Conservation (phyloP, 768 basidiomycete genomes). For the Agaricus subrufescens region DNA sequence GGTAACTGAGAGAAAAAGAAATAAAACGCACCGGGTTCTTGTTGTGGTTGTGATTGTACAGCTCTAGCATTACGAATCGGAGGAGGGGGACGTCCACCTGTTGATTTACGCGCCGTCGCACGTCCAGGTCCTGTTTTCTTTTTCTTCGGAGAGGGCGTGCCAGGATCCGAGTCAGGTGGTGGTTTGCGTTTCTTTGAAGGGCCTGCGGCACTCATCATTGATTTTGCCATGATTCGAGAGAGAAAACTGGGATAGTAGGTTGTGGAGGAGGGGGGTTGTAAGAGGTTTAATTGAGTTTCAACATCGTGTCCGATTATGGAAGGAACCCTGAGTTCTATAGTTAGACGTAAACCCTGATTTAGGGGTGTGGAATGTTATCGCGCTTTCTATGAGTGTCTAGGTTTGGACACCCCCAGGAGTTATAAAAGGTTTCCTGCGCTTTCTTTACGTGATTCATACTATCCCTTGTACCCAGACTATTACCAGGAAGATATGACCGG, state of each 20-base stretch:
- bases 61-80: too few relatives aligned
- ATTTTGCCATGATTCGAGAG: slow-evolving; percentile 54
- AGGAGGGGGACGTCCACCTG: slow-evolving; percentile 58
- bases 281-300: slow-evolving; percentile 6
- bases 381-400: slow-evolving; percentile 7
- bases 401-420: background rate
- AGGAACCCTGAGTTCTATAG: background rate
- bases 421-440: background rate
- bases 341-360: slow-evolving; percentile 5
- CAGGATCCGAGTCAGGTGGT: slow-evolving; percentile 36
- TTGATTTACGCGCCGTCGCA: slow-evolving; percentile 80
- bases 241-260: background rate
- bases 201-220: slow-evolving; percentile 47
- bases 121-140: slow-evolving; percentile 21
- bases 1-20: too few relatives aligned
- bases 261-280: background rate
- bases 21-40: slow-evolving; percentile 15
- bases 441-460: background rate
- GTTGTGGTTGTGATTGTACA: slow-evolving; percentile 18
- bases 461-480: too few relatives aligned
- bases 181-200: slow-evolving; percentile 45
- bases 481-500: background rate
- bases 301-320: slow-evolving; percentile 2
- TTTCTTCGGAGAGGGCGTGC: slow-evolving; percentile 48
- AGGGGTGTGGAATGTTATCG: slow-evolving; percentile 14